phyloP scores from a whole-genome alignment of 192 early-diverging fungal genomes.

The Linnemannia hyalina region DNA sequence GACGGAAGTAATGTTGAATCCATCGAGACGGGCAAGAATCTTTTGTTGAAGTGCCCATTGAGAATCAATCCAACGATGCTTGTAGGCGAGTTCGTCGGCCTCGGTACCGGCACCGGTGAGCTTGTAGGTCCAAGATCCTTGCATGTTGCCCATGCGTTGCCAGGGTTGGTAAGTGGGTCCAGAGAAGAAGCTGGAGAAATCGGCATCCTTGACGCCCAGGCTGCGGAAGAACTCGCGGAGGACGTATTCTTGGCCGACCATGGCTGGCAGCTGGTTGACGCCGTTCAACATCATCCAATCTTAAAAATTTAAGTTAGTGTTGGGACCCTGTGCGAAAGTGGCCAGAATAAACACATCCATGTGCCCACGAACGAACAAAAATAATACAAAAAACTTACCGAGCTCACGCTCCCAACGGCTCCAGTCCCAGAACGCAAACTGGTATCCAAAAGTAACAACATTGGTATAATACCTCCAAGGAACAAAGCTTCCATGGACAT shows the following conservation, averaged over 20 bases:
- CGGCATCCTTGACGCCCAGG: slow-evolving; percentile 9
- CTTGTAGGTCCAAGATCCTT: slow-evolving; percentile 23
- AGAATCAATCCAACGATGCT: slow-evolving; percentile 40
- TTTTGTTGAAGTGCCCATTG: slow-evolving; percentile 41
- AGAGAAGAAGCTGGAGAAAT: slow-evolving; percentile 17
- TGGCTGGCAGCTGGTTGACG: slow-evolving; percentile 22
- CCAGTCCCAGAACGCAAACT: slow-evolving; percentile 36
- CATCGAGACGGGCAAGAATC: slow-evolving; percentile 23
- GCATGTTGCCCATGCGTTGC: slow-evolving; percentile 30
- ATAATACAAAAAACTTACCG: neutral
- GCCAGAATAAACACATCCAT: neutral
- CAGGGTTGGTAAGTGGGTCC: slow-evolving; percentile 20
- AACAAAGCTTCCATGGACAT: slow-evolving; percentile 40
- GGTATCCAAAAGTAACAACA: slow-evolving; percentile 22
- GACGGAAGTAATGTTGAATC: slow-evolving; percentile 27
- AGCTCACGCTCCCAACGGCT: slow-evolving; percentile 24
- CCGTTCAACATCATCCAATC: slow-evolving; percentile 33
- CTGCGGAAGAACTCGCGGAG: slow-evolving; percentile 10
- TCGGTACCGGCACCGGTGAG: neutral
- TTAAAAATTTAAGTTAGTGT: neutral
- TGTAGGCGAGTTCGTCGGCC: slow-evolving; percentile 39
- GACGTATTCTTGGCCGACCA: slow-evolving; percentile 31
- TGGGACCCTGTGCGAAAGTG: too few relatives aligned
- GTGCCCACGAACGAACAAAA: neutral
- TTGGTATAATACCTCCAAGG: slow-evolving; percentile 27